A percentile compares a stretch with the other conserved stretches of the same genome.
Evolutionary conservation across 2,329 filamentous ascomycete species (phyloP).

Genomic region (Juglanconis juglandina): DNA sequence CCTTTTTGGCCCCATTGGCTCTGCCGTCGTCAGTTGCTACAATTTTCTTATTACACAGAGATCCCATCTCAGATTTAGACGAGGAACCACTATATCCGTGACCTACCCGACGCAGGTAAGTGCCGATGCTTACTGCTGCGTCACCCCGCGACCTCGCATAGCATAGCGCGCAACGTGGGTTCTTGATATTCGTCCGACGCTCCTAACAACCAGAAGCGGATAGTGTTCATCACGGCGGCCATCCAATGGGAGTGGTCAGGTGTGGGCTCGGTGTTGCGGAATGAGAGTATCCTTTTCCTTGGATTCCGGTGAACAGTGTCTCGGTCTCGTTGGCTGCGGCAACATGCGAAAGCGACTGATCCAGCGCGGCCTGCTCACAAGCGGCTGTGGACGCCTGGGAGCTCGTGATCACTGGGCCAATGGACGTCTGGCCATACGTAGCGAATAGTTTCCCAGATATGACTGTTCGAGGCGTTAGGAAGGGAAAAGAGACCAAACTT

Average conservation of each 20-base stretch:
- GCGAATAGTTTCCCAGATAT: conserved; percentile 92
- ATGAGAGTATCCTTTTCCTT: not conserved
- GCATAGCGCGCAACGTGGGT: conserved; percentile 19
- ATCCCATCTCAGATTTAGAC: conserved; percentile 20
- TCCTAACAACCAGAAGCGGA: conserved; percentile 4
- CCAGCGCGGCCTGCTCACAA: conserved; percentile 48
- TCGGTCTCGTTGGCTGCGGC: conserved; percentile 11
- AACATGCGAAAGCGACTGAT: conserved; percentile 8
- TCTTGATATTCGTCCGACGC: conserved; percentile 15
- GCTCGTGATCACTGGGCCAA: conserved; percentile 69
- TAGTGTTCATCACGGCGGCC: not conserved
- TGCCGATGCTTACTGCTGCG: conserved; percentile 17
- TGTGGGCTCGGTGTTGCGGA: conserved; percentile 2
- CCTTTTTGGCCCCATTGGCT: not conserved
- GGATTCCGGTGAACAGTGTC: conserved; percentile 16
- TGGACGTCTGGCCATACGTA: conserved; percentile 87
- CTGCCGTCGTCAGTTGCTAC: not conserved
- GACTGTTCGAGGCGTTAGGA: conserved; percentile 44
- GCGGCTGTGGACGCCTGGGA: conserved; percentile 72
- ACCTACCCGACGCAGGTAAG: conserved; percentile 16
- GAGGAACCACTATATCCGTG: conserved; percentile 20
- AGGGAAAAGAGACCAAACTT: conserved; percentile 20
- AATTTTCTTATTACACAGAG: conserved; percentile 12
- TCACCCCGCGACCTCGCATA: conserved; percentile 17
- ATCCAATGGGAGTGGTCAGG: conserved; percentile 4